Percentiles rank a stretch among this genome's conserved stretches.
phyloP scores from a whole-genome alignment of 441 rosid genomes.

The Populus hybrid region DNA sequence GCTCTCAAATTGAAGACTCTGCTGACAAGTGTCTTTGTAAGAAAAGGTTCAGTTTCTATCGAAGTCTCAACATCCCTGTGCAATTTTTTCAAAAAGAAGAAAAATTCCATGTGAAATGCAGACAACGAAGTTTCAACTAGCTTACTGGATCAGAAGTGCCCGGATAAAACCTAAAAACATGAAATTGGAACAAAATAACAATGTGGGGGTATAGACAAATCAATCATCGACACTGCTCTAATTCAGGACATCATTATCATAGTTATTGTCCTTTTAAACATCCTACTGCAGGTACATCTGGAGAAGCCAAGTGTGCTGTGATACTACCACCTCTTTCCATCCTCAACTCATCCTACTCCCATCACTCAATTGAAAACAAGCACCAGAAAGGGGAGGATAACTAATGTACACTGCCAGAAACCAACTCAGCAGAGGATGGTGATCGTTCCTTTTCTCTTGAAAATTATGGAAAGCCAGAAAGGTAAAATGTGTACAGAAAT shows the following conservation, averaged over 20 bases:
- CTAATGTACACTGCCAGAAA: not conserved
- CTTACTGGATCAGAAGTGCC: not conserved
- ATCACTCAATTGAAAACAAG: slow-evolving; percentile 1
- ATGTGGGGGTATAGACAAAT: not conserved
- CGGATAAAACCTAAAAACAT: not conserved
- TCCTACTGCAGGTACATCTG: not conserved
- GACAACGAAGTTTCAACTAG: not conserved
- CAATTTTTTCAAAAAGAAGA: not conserved
- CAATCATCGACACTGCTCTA: not conserved
- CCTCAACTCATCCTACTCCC: not conserved
- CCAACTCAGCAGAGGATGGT: not conserved
- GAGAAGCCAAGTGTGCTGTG: not conserved
- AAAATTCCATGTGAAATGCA: not conserved
- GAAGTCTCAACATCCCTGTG: not conserved
- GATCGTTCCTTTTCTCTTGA: not conserved
- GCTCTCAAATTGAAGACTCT: not conserved
- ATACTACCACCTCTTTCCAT: not conserved
- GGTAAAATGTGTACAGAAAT: not conserved
- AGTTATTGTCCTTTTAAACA: not conserved
- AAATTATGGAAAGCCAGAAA: not conserved
- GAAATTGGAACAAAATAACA: not conserved
- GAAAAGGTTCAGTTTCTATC: not conserved
- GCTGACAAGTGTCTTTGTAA: too few species aligned
- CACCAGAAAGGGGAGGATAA: not conserved
- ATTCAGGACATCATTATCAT: too few species aligned